A percentile compares a stretch with the other conserved stretches of the same genome.
Evolutionary conservation across 345 rosid species (phyloP).

Genomic region (Rhodamnia argentea): DNA sequence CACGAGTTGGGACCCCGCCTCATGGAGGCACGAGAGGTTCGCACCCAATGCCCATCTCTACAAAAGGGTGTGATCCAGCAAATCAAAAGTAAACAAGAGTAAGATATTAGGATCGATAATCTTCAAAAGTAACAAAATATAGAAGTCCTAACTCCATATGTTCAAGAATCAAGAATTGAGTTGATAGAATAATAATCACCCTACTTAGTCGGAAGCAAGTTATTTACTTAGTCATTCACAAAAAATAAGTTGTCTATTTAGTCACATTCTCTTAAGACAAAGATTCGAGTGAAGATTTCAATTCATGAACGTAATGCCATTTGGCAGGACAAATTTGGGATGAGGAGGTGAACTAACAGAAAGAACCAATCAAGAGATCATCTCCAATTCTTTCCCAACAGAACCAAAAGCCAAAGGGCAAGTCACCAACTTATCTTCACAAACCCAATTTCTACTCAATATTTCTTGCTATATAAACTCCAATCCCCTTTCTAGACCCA

Average conservation of each 20-base stretch:
- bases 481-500: neutral
- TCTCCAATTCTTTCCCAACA: neutral
- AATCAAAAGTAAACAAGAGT: neutral
- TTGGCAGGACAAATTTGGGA: neutral
- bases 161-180: neutral
- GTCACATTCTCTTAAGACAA: neutral
- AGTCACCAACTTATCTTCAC: neutral
- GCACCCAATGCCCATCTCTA: accelerated
- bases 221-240: neutral
- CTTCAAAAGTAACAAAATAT: neutral
- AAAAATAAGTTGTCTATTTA: neutral
- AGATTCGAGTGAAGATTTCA: neutral
- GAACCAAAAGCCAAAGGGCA: neutral
- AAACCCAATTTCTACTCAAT: neutral
- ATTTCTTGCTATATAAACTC: neutral
- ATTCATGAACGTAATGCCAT: accelerated
- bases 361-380: neutral
- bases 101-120: neutral
- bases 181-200: neutral
- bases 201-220: too few species aligned
- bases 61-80: neutral
- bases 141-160: neutral
- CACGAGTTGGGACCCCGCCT: too few species aligned
- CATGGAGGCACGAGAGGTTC: neutral
- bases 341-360: neutral